Evolutionary conservation across 1,139 yeast genomes (phyloP), one percentile per base, ranked within the genome.

Genomic region (Nakaseomyces sp.): DNA sequence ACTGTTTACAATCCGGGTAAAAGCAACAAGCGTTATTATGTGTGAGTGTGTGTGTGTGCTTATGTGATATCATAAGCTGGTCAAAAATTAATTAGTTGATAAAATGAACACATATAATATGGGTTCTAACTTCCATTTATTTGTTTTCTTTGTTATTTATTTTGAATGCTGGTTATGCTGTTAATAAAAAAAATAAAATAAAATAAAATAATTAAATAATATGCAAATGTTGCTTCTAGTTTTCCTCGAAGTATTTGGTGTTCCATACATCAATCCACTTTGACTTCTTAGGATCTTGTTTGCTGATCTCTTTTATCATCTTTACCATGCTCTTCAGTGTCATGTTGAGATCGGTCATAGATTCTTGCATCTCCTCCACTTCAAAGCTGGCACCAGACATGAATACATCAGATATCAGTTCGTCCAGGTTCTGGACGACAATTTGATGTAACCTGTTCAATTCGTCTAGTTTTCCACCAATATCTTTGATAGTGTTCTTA

Each of bases 191-290:
- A n/a, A n/a, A n/a, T n/a, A n/a, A n/a, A n/a, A n/a, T n/a, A n/a
- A n/a, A n/a, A n/a, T n/a, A n/a, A n/a, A n/a, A n/a, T n/a, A n/a
- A 13, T 13, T n/a, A 29, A 24, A 29, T 20, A 37, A 22, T 12
- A 31, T 15, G 22, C 36, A 17, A 8, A 4, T 16, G n/a, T n/a
- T n/a, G n/a, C n/a, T n/a, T 30, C 18, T 35, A 35, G 7, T 35
- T 22, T 10, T 35, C 17, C 37, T 51, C 48, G 37, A 56, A 56
- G 46, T 50, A 61, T 43, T 59, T 60, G 16, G 42, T 45, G 32
- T 60, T 60, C 64, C 64, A 60, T 8, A 57, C 60, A 7, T 54
- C 48, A n/a, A 60, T 47, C 63, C 63, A 61, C 43, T 58, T 57
- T 32, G 51, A 46, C 32, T 54, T 58, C 38, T 57, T 55, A 7